Evolutionary conservation across 176 grass and related monocot genomes (phyloP).

Genomic region (Olyra latifolia): DNA sequence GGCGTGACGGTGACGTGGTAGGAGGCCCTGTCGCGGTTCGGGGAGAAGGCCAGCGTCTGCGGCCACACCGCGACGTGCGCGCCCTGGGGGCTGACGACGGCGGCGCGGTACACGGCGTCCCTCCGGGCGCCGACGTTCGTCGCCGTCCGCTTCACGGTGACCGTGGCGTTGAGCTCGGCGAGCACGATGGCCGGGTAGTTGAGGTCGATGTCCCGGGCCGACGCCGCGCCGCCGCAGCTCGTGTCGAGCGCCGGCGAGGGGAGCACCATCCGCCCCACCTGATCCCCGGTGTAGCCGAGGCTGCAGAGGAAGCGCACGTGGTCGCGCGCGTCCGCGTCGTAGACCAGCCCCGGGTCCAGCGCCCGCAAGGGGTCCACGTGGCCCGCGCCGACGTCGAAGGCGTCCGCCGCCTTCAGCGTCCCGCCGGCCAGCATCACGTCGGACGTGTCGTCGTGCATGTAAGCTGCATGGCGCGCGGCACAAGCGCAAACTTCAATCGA

Average conservation of each 20-base stretch:
- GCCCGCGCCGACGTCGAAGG: conserved; percentile 81
- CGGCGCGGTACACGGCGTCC: conserved; percentile 47
- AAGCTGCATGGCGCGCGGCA: conserved; percentile 30
- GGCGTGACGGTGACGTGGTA: conserved; percentile 75
- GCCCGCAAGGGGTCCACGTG: conserved; percentile 75
- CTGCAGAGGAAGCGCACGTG: conserved; percentile 73
- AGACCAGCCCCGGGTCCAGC: conserved; percentile 80
- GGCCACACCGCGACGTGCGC: conserved; percentile 61
- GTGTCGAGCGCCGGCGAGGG: conserved; percentile 49
- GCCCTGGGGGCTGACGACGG: conserved; percentile 55
- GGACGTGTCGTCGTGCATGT: conserved; percentile 58
- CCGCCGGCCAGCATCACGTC: conserved; percentile 69
- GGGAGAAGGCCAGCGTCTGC: conserved; percentile 47
- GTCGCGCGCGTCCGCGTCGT: conserved; percentile 61
- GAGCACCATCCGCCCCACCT: conserved; percentile 67
- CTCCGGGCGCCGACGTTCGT: conserved; percentile 60
- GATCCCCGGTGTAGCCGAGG: conserved; percentile 59
- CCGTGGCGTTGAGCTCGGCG: conserved; percentile 42
- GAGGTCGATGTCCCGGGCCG: conserved; percentile 31
- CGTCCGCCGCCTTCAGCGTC: conserved; percentile 65
- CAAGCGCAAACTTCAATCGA: not conserved
- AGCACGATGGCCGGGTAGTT: conserved; percentile 84
- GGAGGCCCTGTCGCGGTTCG: conserved; percentile 21
- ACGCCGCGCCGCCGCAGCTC: conserved; percentile 30
- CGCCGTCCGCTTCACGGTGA: conserved; percentile 67